phyloP scores from a whole-genome alignment of 176 grass and related monocot species.

The Carex littledalei region DNA sequence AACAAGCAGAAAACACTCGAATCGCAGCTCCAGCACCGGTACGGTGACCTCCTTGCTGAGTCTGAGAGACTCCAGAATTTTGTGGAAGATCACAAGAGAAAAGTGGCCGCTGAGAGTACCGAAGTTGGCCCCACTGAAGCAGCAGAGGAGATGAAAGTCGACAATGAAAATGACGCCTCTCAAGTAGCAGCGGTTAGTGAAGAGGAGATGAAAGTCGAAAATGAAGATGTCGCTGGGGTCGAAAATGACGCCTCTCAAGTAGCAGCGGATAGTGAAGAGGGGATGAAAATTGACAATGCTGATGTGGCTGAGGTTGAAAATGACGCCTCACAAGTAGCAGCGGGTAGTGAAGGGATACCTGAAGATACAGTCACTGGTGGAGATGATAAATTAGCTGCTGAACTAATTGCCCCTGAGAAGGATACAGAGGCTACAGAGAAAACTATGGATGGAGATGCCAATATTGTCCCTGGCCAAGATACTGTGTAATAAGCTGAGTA shows the following conservation, averaged over 20 bases:
- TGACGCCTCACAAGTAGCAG: too few relatives aligned
- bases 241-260: too few relatives aligned
- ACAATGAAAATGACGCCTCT: not conserved
- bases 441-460: not conserved
- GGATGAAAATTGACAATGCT: too few relatives aligned
- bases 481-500: not conserved
- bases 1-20: slow-evolving; percentile 78
- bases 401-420: not conserved
- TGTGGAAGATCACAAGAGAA: slow-evolving; percentile 50
- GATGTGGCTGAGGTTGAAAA: too few relatives aligned
- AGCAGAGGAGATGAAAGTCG: slow-evolving; percentile 1
- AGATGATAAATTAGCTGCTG: not conserved
- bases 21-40: slow-evolving; percentile 46
- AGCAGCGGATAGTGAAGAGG: too few relatives aligned
- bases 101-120: slow-evolving; percentile 1
- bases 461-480: not conserved
- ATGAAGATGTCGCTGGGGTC: too few relatives aligned
- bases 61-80: slow-evolving; percentile 46
- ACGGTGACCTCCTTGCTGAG: slow-evolving; percentile 49
- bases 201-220: too few relatives aligned
- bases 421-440: slow-evolving; percentile 1
- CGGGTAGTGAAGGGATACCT: not conserved
- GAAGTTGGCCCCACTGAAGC: not conserved
- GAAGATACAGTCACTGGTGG: not conserved
- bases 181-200: not conserved